These are phyloP conservation scores for Beauveria sp. DNA, from an alignment of 2,329 filamentous ascomycete genomes.

Conservation along the genomic window DNA sequence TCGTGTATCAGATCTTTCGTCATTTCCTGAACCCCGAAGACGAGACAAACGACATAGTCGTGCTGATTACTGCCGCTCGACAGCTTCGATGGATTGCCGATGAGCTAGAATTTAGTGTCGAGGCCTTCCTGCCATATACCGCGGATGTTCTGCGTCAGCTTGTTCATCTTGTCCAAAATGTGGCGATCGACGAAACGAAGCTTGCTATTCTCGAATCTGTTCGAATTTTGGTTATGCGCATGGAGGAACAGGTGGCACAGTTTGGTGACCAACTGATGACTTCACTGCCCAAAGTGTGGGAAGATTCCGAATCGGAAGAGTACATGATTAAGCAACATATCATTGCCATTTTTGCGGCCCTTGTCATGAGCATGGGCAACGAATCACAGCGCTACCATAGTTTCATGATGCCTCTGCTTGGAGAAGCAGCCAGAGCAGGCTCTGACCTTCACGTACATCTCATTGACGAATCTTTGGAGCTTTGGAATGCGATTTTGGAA, in stretches of 20 bases:
- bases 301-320: conserved; percentile 68
- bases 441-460: conserved; percentile 74
- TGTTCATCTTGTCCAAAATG: conserved; percentile 70
- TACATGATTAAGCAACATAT: conserved; percentile 93
- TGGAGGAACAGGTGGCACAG: conserved; percentile 63
- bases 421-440: conserved; percentile 67
- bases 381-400: conserved; percentile 71
- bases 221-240: conserved; percentile 67
- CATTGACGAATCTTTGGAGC: conserved; percentile 82
- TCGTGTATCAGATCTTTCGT: conserved; percentile 83
- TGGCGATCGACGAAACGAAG: conserved; percentile 80
- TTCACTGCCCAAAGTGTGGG: conserved; percentile 76
- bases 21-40: conserved; percentile 76
- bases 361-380: conserved; percentile 79
- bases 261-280: conserved; percentile 76
- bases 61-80: conserved; percentile 82
- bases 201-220: conserved; percentile 85
- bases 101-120: conserved; percentile 72
- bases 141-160: conserved; percentile 64
- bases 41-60: conserved; percentile 78
- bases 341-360: conserved; percentile 72
- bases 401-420: conserved; percentile 74
- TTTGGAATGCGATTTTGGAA: conserved; percentile 71
- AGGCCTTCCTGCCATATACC: conserved; percentile 70
- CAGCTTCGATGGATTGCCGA: conserved; percentile 76